Evolutionary conservation across 768 basidiomycete species (phyloP).

Genomic region (Solioccasus polychromus): DNA sequence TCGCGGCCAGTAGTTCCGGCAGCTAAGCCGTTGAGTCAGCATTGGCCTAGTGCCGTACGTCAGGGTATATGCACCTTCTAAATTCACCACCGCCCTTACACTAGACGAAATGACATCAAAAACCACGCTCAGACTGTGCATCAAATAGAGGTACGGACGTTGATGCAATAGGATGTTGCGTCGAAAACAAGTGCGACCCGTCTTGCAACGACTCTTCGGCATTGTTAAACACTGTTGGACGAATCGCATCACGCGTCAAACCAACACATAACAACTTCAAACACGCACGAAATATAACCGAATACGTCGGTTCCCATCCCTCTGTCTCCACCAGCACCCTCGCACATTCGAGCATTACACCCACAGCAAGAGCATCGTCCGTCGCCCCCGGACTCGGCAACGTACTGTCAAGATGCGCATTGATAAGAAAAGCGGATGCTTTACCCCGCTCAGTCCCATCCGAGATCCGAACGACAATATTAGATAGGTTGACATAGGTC

Average conservation of each 20-base stretch:
- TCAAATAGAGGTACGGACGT: conserved; percentile 48
- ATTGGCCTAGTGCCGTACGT: neutral
- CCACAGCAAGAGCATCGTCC: conserved; percentile 86
- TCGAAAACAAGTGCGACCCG: conserved; percentile 89
- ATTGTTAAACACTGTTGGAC: conserved; percentile 78
- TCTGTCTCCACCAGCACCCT: conserved; percentile 68
- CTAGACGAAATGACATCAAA: conserved; percentile 33
- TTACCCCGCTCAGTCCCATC: conserved; percentile 69
- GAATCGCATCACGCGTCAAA: neutral
- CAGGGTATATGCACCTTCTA: conserved; percentile 60
- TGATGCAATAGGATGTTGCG: conserved; percentile 72
- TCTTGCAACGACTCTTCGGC: conserved; percentile 96
- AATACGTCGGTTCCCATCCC: conserved; percentile 68
- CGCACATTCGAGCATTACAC: conserved; percentile 88
- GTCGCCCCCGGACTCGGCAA: conserved; percentile 86
- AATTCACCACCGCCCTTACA: conserved; percentile 82
- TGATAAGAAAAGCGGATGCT: conserved; percentile 81
- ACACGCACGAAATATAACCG: conserved; percentile 77
- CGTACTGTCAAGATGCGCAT: conserved; percentile 87
- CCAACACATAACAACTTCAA: neutral
- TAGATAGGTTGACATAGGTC: conserved; percentile 82
- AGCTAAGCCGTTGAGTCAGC: conserved; percentile 40
- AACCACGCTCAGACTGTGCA: neutral
- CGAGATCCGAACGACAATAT: conserved; percentile 85
- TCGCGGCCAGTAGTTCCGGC: conserved; percentile 87